These are phyloP conservation scores for Brassica napus DNA, from an alignment of 345 rosid species.

Conservation along the genomic window Da-Ae NC_063447.1:61971501-61972000, in stretches of 20 bases:
- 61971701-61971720: not conserved
- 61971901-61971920: slow-evolving; percentile 33
- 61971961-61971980: slow-evolving; percentile 19
- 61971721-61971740: not conserved
- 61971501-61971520: not conserved
- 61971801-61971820: too few species aligned
- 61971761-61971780: too few species aligned
- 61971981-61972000: not conserved
- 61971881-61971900: slow-evolving; percentile 22
- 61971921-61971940: slow-evolving; percentile 41
- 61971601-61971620: not conserved
- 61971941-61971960: slow-evolving; percentile 22
- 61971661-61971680: not conserved
- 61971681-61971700: not conserved
- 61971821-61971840: not conserved
- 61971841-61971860: slow-evolving; percentile 5
- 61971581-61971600: not conserved
- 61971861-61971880: slow-evolving; percentile 22
- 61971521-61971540: not conserved
- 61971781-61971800: not conserved
- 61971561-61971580: not conserved
- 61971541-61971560: not conserved
- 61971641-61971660: not conserved
- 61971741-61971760: not conserved
- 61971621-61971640: not conserved